A percentile compares a stretch with the other conserved stretches of the same genome.
Conservation (phyloP, 1,284 basidiomycete genomes). For the Testicularia cyperi region DNA sequence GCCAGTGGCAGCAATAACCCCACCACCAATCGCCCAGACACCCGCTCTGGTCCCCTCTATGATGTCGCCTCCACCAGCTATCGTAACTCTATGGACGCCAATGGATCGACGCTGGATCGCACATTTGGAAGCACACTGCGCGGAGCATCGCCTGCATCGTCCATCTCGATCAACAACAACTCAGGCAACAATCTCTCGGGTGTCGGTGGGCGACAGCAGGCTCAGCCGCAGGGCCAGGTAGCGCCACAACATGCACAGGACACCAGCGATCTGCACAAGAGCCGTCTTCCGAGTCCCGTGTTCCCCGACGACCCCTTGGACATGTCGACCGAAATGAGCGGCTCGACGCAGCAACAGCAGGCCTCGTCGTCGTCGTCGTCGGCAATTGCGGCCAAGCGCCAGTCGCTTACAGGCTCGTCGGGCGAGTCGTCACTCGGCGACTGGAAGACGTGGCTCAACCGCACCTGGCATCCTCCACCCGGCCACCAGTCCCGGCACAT, state of each 20-base stretch:
- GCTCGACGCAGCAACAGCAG: conserved; percentile 12
- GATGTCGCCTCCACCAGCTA: conserved; percentile 9
- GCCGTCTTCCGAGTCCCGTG: conserved; percentile 34
- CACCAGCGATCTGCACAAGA: conserved; percentile 18
- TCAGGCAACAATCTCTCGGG: conserved; percentile 20
- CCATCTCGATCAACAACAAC: conserved; percentile 8
- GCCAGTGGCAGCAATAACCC: conserved; percentile 2
- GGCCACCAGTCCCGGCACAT: conserved; percentile 22
- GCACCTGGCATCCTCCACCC: conserved; percentile 25
- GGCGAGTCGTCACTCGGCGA: conserved; percentile 30
- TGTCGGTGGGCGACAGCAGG: conserved; percentile 9
- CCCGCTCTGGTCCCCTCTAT: conserved; percentile 17
- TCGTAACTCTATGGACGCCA: conserved; percentile 10
- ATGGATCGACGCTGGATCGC: conserved; percentile 22
- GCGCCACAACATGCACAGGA: conserved; percentile 2
- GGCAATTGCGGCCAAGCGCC: not conserved
- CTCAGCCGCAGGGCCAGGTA: conserved; percentile 8
- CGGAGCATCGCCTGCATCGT: conserved; percentile 15
- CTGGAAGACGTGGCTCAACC: conserved; percentile 38
- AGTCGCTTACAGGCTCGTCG: not conserved
- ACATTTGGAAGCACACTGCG: conserved; percentile 28
- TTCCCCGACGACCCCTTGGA: conserved; percentile 35
- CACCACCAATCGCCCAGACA: conserved; percentile 15
- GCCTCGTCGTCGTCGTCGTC: not conserved
- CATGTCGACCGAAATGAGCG: conserved; percentile 15